phyloP scores from a whole-genome alignment of 805 yeast species.

The Diddensiella caesifluorescens region DNA sequence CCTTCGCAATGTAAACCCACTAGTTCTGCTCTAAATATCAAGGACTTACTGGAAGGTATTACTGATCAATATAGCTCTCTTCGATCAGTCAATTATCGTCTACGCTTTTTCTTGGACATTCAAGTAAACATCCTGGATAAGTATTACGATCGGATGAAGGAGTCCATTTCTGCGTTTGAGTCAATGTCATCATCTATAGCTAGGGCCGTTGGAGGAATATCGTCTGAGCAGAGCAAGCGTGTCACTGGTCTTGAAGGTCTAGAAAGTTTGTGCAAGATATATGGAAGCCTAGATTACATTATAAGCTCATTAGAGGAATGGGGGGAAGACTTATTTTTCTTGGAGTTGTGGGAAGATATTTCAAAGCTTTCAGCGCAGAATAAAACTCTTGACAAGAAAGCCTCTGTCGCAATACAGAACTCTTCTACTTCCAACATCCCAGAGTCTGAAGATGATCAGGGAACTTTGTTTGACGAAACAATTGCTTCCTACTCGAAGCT shows the following conservation, averaged over 20 bases:
- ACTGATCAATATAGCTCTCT: slow-evolving; percentile 44
- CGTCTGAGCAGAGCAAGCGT: slow-evolving; percentile 29
- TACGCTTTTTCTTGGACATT: slow-evolving; percentile 51
- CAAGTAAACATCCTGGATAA: slow-evolving; percentile 53
- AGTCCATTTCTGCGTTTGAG: slow-evolving; percentile 40
- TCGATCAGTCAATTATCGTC: slow-evolving; percentile 47
- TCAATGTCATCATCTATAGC: slow-evolving; percentile 35
- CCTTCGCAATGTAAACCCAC: slow-evolving; percentile 51
- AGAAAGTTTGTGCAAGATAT: slow-evolving; percentile 39
- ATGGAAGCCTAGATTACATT: slow-evolving; percentile 35
- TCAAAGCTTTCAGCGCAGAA: slow-evolving; percentile 23
- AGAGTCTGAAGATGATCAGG: slow-evolving; percentile 26
- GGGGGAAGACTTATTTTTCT: slow-evolving; percentile 41
- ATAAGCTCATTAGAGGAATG: slow-evolving; percentile 38
- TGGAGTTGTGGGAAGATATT: slow-evolving; percentile 38
- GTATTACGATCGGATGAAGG: slow-evolving; percentile 42
- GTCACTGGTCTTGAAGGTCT: slow-evolving; percentile 34
- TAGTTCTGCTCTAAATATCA: slow-evolving; percentile 52
- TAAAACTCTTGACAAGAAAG: slow-evolving; percentile 9
- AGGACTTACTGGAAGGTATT: slow-evolving; percentile 51
- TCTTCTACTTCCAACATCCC: slow-evolving; percentile 16
- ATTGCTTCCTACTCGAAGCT: slow-evolving; percentile 36
- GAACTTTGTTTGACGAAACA: slow-evolving; percentile 43
- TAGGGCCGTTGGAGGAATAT: slow-evolving; percentile 33
- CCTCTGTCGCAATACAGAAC: slow-evolving; percentile 5